Conservation (phyloP, 495 filamentous ascomycete genomes). For the Penicillium diatomitis region DNA sequence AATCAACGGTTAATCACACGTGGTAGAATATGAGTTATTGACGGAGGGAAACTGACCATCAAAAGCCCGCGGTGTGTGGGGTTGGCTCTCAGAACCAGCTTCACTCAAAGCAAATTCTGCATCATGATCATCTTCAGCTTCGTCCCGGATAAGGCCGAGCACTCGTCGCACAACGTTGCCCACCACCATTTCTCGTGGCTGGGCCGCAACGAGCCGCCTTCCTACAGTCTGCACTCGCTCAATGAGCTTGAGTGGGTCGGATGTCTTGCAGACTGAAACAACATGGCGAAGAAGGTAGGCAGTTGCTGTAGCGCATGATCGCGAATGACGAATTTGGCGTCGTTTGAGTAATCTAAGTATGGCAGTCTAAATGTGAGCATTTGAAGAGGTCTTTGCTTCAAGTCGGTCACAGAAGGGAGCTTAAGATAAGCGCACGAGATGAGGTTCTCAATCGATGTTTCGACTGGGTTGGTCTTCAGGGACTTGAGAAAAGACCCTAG, state of each 20-base stretch:
- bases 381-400: neutral
- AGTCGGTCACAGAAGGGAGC: neutral
- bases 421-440: slow-evolving; percentile 52
- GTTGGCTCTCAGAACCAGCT: slow-evolving; percentile 39
- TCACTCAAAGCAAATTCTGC: slow-evolving; percentile 52
- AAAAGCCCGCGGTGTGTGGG: slow-evolving; percentile 35
- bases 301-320: slow-evolving; percentile 84
- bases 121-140: slow-evolving; percentile 71
- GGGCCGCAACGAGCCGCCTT: slow-evolving; percentile 62
- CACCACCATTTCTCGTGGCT: slow-evolving; percentile 81
- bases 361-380: slow-evolving; percentile 9
- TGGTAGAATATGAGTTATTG: slow-evolving; percentile 5
- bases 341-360: slow-evolving; percentile 68
- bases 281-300: slow-evolving; percentile 77
- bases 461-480: slow-evolving; percentile 60
- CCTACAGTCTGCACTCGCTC: slow-evolving; percentile 68
- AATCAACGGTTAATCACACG: slow-evolving; percentile 5
- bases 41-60: slow-evolving; percentile 21
- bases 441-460: slow-evolving; percentile 71
- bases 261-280: slow-evolving; percentile 57
- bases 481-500: slow-evolving; percentile 69
- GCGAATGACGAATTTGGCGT: slow-evolving; percentile 76
- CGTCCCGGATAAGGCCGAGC: slow-evolving; percentile 82
- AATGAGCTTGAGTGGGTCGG: slow-evolving; percentile 67
- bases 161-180: slow-evolving; percentile 90